Base-by-base conservation (phyloP, 805 yeast genomes). In the Priceomyces fermenticarens region DNA sequence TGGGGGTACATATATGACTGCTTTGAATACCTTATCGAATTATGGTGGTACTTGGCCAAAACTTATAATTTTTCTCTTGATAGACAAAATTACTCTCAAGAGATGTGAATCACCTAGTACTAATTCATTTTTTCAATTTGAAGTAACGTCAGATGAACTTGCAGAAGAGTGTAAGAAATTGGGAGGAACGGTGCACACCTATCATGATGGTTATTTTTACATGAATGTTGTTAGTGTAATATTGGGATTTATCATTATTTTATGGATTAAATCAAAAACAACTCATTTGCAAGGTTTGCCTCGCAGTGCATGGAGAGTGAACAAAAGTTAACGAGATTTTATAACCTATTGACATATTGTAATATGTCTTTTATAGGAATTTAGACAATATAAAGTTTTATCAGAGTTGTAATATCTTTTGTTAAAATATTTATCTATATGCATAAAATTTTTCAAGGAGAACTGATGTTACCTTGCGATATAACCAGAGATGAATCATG, bases 41-140 rank as follows among this genome's bases (percentile, higher is more conserved):
- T 73, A 91, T 43, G 99, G 99, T 16, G 99, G 99, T 9, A 93
- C 95, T 33, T 93, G 99, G 99, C 99, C 99, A 2, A 75, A 88
- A 40, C 67, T 88, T n/a, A 68, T 93, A 26, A 82, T 91, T 1
- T 75, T 89, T 49, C 78, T 73, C 44, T 72, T 89, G 62, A 91
- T 93, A 41, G 97, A 91, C 63, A 75, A 72, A 50, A 77, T 89
- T 51, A 86, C 97, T 0, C 53, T 63, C 3, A 80, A 89, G 1
- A 58, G 70, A 25, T 91, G 98, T 63, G 50, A 61, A 7, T 58
- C 70, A 9, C 39, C 43, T 4, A 25, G 14, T 14, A 17, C 29
- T 17, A 32, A 30, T 3, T 32, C 30, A 3, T 37, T 44, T 1
- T 34, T 35, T 20, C 46, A 42, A 20, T 51, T 41, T 31, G 26